Base-by-base conservation (phyloP, 768 basidiomycete species). In the Amanita pallidorosea region DNA sequence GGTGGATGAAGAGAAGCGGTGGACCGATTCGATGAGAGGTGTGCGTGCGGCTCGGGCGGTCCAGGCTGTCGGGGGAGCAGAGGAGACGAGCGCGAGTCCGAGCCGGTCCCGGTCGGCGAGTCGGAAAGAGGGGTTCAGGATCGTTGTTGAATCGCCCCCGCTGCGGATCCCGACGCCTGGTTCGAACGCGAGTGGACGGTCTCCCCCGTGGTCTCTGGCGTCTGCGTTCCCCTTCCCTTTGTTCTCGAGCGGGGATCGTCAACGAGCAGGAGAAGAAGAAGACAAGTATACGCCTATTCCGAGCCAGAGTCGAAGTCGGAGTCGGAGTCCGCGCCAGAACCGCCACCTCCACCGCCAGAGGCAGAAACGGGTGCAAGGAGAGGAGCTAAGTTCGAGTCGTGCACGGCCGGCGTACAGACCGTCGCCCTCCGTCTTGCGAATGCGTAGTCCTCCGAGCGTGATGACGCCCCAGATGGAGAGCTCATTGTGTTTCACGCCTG, bases 381-480 rank as follows among this genome's bases (percentile, higher is more conserved):
- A 11, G 31, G 31, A 27, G 2, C 20, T 27, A 18, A 44, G 23
- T 20, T 45, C 47, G 7, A 43, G 40, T 13, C 33, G 33, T 6
- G 23, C 43, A 51, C 54, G 34, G 15, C 27, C 47, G 51, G 17
- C 54, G 53, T 33, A 59, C 53, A 53, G 43, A 48, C 59, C 20
- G 62, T 56, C 34, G 2, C 36, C 25, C 15, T 49, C 36, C 18
- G 36, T 37, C 15, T 20, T 75, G 18, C 68, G 85, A 3, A 79
- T 80, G 0, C 67, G 67, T 22, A 81, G 79, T 54, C 83, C 83
- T 0, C 70, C 79, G 2, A 70, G 70, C 53, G 62, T 85, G 33
- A 77, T 68, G 61, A 82, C 76, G 9, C 76, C 78, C 1, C 72
- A 76, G 1, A 67, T 85, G 50, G 74, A 80, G 50, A 73, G 68